Evolutionary conservation across 2,329 filamentous ascomycete genomes (phyloP).

Genomic region (Epichloe baconii): DNA sequence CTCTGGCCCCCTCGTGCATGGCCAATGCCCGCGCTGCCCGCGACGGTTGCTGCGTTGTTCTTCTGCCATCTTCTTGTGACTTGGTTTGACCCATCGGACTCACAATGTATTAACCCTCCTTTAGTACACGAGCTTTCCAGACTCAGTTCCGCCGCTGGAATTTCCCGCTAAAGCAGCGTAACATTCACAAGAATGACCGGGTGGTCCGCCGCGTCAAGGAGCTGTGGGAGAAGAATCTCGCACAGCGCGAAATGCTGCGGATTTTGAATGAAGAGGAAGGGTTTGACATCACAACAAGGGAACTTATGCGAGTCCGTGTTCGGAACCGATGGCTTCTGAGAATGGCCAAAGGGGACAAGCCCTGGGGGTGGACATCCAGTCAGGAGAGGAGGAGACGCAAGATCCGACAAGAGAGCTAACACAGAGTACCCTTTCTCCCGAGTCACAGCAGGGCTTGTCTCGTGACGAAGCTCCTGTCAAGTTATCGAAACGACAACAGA

Average conservation of each 20-base stretch:
- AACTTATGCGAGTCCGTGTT: slow-evolving; percentile 55
- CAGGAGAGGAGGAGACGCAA: slow-evolving; percentile 4
- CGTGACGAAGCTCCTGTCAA: neutral
- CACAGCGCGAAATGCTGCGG: slow-evolving; percentile 60
- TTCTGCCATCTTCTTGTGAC: no score
- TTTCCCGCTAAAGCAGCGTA: slow-evolving; percentile 63
- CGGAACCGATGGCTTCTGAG: slow-evolving; percentile 57
- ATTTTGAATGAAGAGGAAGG: slow-evolving; percentile 57
- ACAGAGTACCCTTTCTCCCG: neutral
- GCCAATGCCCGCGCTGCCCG: neutral
- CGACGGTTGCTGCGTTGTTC: neutral
- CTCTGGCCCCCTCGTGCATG: slow-evolving; percentile 4
- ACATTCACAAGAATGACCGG: slow-evolving; percentile 53
- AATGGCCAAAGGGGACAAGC: slow-evolving; percentile 34
- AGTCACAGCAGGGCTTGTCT: neutral
- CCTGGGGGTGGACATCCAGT: slow-evolving; percentile 3
- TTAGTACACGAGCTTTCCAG: slow-evolving; percentile 64
- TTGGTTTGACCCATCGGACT: neutral
- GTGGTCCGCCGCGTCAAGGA: slow-evolving; percentile 59
- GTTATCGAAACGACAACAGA: slow-evolving; percentile 40
- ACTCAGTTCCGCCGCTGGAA: slow-evolving; percentile 67
- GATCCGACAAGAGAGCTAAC: neutral
- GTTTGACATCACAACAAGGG: slow-evolving; percentile 57
- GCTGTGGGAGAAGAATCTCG: slow-evolving; percentile 64
- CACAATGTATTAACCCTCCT: neutral